phyloP scores from a whole-genome alignment of 1,284 basidiomycete species.

The Tilletia setariae region DNA sequence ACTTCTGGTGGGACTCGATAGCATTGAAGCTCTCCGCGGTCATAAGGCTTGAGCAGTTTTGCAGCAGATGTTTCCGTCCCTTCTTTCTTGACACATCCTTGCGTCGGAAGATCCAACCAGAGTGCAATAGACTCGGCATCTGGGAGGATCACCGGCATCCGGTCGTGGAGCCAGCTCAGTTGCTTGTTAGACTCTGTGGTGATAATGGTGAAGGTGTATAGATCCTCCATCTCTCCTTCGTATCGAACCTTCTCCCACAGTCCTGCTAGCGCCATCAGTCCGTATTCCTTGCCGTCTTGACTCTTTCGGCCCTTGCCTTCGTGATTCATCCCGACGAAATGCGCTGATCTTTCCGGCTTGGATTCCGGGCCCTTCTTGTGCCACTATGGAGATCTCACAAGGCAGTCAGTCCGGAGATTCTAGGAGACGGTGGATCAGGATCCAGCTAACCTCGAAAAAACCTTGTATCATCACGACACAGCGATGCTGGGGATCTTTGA shows the following conservation, averaged over 20 bases:
- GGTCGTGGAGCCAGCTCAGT: constrained; percentile 66
- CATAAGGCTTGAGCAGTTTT: constrained; percentile 68
- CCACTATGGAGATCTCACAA: constrained; percentile 23
- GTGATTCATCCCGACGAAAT: constrained; percentile 82
- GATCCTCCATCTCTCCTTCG: constrained; percentile 61
- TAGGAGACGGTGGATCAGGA: too few relatives aligned
- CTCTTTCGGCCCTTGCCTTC: constrained; percentile 60
- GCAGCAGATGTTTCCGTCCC: constrained; percentile 50
- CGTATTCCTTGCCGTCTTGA: constrained; percentile 63
- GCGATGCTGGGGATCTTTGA: constrained; percentile 26
- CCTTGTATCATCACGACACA: constrained; percentile 52
- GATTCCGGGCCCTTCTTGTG: constrained; percentile 23
- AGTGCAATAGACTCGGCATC: constrained; percentile 63
- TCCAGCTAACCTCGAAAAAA: constrained; percentile 40
- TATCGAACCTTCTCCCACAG: constrained; percentile 71
- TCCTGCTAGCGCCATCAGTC: constrained; percentile 80
- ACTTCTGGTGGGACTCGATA: constrained; percentile 87
- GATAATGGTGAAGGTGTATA: constrained; percentile 83
- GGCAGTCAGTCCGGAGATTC: too few relatives aligned
- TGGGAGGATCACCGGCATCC: constrained; percentile 83
- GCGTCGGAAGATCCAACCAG: constrained; percentile 73
- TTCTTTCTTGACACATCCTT: background rate
- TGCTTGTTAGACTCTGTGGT: constrained; percentile 64
- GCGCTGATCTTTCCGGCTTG: constrained; percentile 32
- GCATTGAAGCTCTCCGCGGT: constrained; percentile 64